Evolutionary conservation across 768 basidiomycete species (phyloP), one percentile per base, ranked within the genome.

Genomic region (Leccinum olivaceopallidum): DNA sequence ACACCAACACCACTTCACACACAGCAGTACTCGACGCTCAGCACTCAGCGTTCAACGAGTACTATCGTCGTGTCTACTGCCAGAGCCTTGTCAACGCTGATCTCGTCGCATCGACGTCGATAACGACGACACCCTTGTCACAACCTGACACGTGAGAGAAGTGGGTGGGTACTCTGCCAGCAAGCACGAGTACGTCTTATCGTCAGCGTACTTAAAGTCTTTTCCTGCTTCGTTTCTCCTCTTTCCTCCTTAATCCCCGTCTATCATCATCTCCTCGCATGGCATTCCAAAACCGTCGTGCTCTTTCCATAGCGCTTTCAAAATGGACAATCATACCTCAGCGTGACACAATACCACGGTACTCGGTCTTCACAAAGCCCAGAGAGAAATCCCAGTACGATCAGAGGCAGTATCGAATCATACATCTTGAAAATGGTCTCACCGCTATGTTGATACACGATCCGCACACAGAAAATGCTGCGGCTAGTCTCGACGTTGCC

Each of bases 401-500:
- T 70, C 86, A 91, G 67, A 79, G 94, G 60, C 81, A 86, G 16
- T 96, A 97, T 72, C 79, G 89, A 55, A 72, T 95, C 52, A 89
- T 99, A 63, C 81, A 81, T 53, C 83, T 99, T n/a, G 81, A 86
- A 8, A 99, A 98, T 69, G 94, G 91, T 4, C 76, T 99, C n/a
- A 88, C 92, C 62, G 94, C 88, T 1, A 84, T 89, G 64, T 75
- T 99, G 26, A 81, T 98, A 14, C 88, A 88, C 58, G 96, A 99
- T 71, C 75, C 83, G 0, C 87, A 85, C 63, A 86, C 95, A 6
- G 97, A 99, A 77, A 97, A 95, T 76, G 91, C 94, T 12, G 93
- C 95, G 0, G 97, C 96, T 2, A 92, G 93, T 70, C 81, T 99
- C 68, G 92, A 96, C 75, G 94, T 98, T 55, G 88, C 89, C 37